Percentiles rank a stretch among this genome's conserved stretches.
These are phyloP conservation scores for Chlorociboria aeruginascens DNA, from an alignment of 495 filamentous ascomycete genomes.

Conservation along the genomic window DNA sequence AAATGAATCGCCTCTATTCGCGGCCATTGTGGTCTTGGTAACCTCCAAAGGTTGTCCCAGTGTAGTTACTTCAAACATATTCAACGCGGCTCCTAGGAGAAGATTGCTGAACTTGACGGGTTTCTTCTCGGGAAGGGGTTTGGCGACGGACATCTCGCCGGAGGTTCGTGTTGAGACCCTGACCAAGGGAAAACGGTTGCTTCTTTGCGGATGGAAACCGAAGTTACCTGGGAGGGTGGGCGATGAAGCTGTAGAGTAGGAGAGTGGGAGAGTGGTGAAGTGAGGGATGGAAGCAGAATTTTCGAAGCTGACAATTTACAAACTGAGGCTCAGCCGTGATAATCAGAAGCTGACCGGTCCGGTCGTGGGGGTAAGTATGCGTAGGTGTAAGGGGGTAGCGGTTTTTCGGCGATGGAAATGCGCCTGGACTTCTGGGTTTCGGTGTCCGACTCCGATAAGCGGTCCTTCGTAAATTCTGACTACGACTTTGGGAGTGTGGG, in stretches of 20 bases:
- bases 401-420: no score
- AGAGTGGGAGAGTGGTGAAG: not conserved
- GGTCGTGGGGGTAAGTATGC: no score
- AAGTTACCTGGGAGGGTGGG: not conserved
- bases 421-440: no score
- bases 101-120: conserved; percentile 99
- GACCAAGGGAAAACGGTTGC: conserved; percentile 82
- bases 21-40: conserved; percentile 98
- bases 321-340: no score
- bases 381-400: no score
- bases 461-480: no score
- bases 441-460: no score
- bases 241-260: not conserved
- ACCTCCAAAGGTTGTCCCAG: conserved; percentile 95
- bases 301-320: no score
- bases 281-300: not conserved
- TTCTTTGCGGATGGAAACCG: conserved; percentile 46
- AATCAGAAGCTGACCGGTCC: no score
- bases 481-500: no score
- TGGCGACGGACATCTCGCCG: conserved; percentile 44
- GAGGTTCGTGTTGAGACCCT: conserved; percentile 51
- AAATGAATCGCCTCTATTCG: conserved; percentile 85
- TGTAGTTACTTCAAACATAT: conserved; percentile 78
- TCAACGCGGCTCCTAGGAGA: conserved; percentile 89
- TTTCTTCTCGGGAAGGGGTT: conserved; percentile 76